Evolutionary conservation across 441 rosid species (phyloP).

Genomic region (Kokia cookei): DNA sequence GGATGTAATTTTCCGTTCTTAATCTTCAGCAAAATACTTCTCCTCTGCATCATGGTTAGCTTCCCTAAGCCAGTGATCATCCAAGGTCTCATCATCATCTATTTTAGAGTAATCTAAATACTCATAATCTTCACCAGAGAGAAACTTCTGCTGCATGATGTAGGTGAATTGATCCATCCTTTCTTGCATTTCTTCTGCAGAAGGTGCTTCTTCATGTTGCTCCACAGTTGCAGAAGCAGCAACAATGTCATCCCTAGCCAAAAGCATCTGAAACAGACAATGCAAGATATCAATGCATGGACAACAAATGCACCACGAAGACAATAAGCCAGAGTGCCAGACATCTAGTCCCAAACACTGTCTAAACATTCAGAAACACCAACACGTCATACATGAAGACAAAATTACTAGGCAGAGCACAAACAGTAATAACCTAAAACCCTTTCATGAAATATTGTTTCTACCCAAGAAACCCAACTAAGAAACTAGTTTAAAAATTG

Average conservation of each 20-base stretch:
- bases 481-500: not conserved
- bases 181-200: slow-evolving; percentile 68
- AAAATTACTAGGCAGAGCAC: not conserved
- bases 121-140: slow-evolving; percentile 76
- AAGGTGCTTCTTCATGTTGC: slow-evolving; percentile 20
- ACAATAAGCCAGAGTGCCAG: not conserved
- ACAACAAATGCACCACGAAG: not conserved
- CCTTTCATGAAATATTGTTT: not conserved
- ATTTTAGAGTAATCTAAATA: slow-evolving; percentile 85
- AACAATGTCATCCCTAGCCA: not conserved
- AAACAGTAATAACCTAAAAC: not conserved
- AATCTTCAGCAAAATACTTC: slow-evolving; percentile 74
- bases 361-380: not conserved
- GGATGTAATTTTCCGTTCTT: slow-evolving; percentile 6
- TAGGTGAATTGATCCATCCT: slow-evolving; percentile 76
- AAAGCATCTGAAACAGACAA: slow-evolving; percentile 14
- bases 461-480: not conserved
- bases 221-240: slow-evolving; percentile 11
- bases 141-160: slow-evolving; percentile 86
- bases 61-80: slow-evolving; percentile 92
- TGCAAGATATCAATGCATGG: not conserved
- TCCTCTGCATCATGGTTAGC: slow-evolving; percentile 80
- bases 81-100: slow-evolving; percentile 74
- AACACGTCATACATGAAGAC: not conserved
- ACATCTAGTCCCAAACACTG: not conserved